Evolutionary conservation across 768 basidiomycete species (phyloP), one percentile per base, ranked within the genome.

Genomic region (Wakefieldia striispora): DNA sequence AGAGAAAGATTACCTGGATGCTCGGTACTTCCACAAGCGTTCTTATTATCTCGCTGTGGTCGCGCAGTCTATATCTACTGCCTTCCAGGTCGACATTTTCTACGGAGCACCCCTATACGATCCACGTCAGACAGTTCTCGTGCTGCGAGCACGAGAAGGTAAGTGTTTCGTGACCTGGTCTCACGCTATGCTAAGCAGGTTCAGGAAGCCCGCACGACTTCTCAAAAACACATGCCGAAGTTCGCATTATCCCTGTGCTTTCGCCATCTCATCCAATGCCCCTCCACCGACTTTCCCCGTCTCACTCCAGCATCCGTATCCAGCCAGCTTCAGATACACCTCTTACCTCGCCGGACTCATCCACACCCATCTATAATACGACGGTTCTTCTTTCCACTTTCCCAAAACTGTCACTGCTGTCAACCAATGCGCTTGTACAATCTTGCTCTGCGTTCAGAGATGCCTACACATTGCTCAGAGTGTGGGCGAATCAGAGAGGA

Each of bases 1-100:
- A 72, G 91, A 95, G 61, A 99, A 98, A 64, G 95, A 98, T 63
- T 91, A 92, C 56, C 74, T 93, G 49, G 86, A 94, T 62, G 80
- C 84, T 8, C 82, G 97, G 11, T 93, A 88, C 66, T 95, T 95
- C 64, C 88, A 95, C 64, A 98, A 98, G 64, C 78, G 91, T 34
- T 85, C 91, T 0, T 93, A 88, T 64, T 99, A 91, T 68, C 79
- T 97, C 17, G 87, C 93, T 7, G 80, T 79, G 4, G 72, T 98
- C 39, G 88, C 90, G 2, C 74, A 79, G 8, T 78, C 81, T 1
- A 64, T 93, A 34, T 70, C 70, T 37, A 68, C 68, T 9, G 65
- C 83, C 14, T 73, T 65, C 16, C 51, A 75, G 13, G 79, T 88
- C 3, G 81, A 88, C n/a, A 68, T 80, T 16, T 69, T 67, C 24